Conservation (phyloP, 2,329 filamentous ascomycete genomes). For the Fusarium sp. region DNA sequence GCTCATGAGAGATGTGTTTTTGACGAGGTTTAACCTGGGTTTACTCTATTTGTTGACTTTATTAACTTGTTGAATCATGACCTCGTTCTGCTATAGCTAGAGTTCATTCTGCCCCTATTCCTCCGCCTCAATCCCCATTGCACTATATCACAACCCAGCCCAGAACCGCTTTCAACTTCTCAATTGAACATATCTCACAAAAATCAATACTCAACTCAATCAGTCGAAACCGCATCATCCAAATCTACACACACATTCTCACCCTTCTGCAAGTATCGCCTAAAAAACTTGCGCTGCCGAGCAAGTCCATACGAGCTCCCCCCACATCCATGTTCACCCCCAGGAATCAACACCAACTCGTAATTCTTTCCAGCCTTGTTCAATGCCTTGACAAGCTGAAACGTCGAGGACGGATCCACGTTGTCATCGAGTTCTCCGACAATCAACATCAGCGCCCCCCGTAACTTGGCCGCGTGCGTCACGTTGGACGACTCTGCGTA, state of each 20-base stretch:
- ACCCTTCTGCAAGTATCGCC: constrained; percentile 21
- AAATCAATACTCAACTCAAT: neutral
- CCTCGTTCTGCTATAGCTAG: neutral
- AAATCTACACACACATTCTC: constrained; percentile 13
- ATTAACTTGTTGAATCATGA: neutral
- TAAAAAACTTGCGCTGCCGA: constrained; percentile 35
- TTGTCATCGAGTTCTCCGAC: constrained; percentile 46
- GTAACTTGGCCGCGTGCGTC: constrained; percentile 44
- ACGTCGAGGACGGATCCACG: constrained; percentile 46
- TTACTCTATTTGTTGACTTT: neutral
- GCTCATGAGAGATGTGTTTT: neutral
- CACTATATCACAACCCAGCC: neutral
- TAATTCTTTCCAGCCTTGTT: constrained; percentile 45
- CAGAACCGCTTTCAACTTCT: neutral
- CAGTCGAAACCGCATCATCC: neutral
- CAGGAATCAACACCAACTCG: constrained; percentile 45
- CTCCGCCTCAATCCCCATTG: neutral
- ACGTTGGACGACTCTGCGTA: constrained; percentile 46
- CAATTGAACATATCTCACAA: neutral
- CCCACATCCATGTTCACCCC: constrained; percentile 36
- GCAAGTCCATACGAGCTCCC: constrained; percentile 26
- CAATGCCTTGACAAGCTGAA: constrained; percentile 44
- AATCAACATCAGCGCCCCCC: constrained; percentile 44
- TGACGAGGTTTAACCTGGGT: neutral
- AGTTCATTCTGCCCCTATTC: neutral